phyloP scores from a whole-genome alignment of 2,329 filamentous ascomycete genomes.

The Capronia coronata region DNA sequence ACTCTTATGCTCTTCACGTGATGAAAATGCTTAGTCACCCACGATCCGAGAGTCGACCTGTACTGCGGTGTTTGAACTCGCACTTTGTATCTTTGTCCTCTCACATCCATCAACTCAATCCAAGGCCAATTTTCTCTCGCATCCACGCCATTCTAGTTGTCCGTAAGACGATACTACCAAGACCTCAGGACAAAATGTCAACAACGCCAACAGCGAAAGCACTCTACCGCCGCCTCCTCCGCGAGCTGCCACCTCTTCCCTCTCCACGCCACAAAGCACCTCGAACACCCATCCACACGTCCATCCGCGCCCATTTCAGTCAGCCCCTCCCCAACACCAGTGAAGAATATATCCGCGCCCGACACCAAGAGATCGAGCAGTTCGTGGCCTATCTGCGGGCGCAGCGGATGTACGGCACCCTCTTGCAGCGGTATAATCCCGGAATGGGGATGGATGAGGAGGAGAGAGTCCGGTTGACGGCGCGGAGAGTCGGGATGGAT shows the following conservation, averaged over 20 bases:
- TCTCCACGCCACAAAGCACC: slow-evolving; percentile 25
- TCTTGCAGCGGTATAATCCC: slow-evolving; percentile 89
- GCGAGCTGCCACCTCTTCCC: slow-evolving; percentile 68
- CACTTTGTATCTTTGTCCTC: no score
- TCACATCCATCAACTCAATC: no score
- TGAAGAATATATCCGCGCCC: slow-evolving; percentile 28
- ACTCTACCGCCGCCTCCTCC: slow-evolving; percentile 80
- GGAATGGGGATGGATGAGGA: slow-evolving; percentile 80
- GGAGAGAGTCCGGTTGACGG: slow-evolving; percentile 75
- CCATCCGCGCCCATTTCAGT: slow-evolving; percentile 60
- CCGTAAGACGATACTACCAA: no score
- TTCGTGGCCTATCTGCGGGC: slow-evolving; percentile 72
- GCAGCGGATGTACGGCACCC: slow-evolving; percentile 73
- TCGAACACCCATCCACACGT: slow-evolving; percentile 60
- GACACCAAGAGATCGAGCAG: slow-evolving; percentile 60
- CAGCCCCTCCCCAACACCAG: slow-evolving; percentile 30
- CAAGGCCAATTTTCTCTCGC: no score
- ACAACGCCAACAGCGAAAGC: slow-evolving; percentile 51
- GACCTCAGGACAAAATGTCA: background rate
- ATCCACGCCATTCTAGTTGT: no score
- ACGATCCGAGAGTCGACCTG: no score
- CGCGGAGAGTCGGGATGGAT: slow-evolving; percentile 83
- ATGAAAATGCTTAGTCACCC: no score
- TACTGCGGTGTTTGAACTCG: no score
- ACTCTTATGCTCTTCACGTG: no score